Conservation (phyloP, 2,329 filamentous ascomycete species). For the Erysiphe neolycopersici region DNA sequence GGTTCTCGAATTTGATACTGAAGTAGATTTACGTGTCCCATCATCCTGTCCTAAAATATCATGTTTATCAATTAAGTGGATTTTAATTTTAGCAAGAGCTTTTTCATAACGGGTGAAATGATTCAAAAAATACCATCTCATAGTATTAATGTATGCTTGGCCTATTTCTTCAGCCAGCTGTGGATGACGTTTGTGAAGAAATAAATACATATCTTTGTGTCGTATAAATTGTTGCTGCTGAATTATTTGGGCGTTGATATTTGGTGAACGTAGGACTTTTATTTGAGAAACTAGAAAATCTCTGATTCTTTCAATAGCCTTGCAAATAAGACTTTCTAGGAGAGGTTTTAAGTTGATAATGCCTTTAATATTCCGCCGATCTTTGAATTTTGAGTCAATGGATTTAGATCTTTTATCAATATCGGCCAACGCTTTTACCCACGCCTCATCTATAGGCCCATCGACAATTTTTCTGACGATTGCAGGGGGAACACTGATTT, state of each 20-base stretch:
- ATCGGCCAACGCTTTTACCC: conserved; percentile 61
- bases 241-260: conserved; percentile 91
- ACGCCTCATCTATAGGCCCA: conserved; percentile 68
- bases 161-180: conserved; percentile 72
- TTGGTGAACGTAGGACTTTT: conserved; percentile 75
- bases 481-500: conserved; percentile 64
- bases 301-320: conserved; percentile 81
- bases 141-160: conserved; percentile 89
- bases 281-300: conserved; percentile 90
- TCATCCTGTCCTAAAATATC: conserved; percentile 66
- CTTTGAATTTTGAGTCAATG: conserved; percentile 39
- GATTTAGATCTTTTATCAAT: conserved; percentile 51
- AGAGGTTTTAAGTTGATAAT: conserved; percentile 64
- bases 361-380: conserved; percentile 41
- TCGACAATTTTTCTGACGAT: conserved; percentile 69
- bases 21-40: conserved; percentile 32
- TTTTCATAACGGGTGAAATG: conserved; percentile 75
- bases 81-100: conserved; percentile 57
- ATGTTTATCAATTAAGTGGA: conserved; percentile 59
- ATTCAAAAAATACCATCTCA: conserved; percentile 92
- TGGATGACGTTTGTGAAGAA: conserved; percentile 58
- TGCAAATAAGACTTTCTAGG: conserved; percentile 57
- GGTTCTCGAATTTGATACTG: conserved; percentile 24
- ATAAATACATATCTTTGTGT: conserved; percentile 70
- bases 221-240: conserved; percentile 77